These are phyloP conservation scores for Phytophthora pseudosyringae DNA, from an alignment of 352 stramenopile species.

Conservation along the genomic window DNA sequence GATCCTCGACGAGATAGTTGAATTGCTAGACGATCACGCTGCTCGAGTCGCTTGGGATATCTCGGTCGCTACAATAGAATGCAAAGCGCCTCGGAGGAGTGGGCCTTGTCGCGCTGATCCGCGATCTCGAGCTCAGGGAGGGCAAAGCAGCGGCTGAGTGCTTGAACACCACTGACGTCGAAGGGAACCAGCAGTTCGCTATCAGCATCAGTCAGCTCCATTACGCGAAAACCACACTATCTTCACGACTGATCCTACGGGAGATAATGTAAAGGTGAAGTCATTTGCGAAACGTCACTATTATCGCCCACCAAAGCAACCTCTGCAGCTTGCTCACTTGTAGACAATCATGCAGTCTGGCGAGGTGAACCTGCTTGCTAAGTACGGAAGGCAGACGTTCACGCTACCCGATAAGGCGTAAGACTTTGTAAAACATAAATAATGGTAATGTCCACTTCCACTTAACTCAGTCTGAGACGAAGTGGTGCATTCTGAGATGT, in stretches of 20 bases:
- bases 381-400: too few relatives aligned
- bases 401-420: too few relatives aligned
- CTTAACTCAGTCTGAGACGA: too few relatives aligned
- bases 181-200: slow-evolving; percentile 15
- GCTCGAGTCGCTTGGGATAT: too few relatives aligned
- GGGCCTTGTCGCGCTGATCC: slow-evolving; percentile 7
- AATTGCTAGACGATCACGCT: too few relatives aligned
- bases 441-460: too few relatives aligned
- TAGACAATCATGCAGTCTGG: too few relatives aligned
- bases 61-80: slow-evolving; percentile 19
- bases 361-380: too few relatives aligned
- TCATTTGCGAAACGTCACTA: not conserved
- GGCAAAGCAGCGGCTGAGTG: slow-evolving; percentile 1
- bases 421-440: too few relatives aligned
- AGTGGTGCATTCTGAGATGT: too few relatives aligned
- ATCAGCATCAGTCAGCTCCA: not conserved
- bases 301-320: too few relatives aligned
- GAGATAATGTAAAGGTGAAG: not conserved
- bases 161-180: not conserved
- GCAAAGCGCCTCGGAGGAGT: slow-evolving; percentile 9
- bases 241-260: not conserved
- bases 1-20: slow-evolving; percentile 2
- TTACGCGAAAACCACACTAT: not conserved
- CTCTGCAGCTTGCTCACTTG: too few relatives aligned
- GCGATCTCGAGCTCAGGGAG: slow-evolving; percentile 1